Percentiles rank a stretch among this genome's conserved stretches.
Conservation (phyloP, 2,329 filamentous ascomycete species). For the Cladophialophora chaetospira region DNA sequence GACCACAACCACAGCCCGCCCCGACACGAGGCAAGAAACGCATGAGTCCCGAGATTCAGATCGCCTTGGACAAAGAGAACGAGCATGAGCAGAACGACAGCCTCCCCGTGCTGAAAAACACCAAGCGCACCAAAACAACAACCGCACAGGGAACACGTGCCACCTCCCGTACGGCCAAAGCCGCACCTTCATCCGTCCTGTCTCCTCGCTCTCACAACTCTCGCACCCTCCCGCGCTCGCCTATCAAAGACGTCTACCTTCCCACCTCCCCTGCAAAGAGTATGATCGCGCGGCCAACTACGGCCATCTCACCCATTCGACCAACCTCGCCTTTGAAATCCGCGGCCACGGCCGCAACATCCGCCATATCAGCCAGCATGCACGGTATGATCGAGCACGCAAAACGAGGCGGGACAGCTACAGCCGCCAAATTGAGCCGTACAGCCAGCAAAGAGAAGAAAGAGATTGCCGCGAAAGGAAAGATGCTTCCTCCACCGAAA, state of each 20-base stretch:
- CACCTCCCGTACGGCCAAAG: slow-evolving; percentile 42
- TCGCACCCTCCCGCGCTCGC: slow-evolving; percentile 63
- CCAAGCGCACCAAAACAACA: slow-evolving; percentile 39
- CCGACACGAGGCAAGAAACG: slow-evolving; percentile 31
- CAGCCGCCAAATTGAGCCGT: slow-evolving; percentile 27
- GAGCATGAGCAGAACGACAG: slow-evolving; percentile 46
- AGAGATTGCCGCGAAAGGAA: slow-evolving; percentile 11
- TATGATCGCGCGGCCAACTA: slow-evolving; percentile 54
- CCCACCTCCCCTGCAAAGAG: slow-evolving; percentile 40
- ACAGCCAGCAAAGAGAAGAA: slow-evolving; percentile 34
- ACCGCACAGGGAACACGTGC: slow-evolving; percentile 37
- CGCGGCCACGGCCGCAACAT: slow-evolving; percentile 37
- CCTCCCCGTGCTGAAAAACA: slow-evolving; percentile 71
- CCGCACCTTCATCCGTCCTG: slow-evolving; percentile 62
- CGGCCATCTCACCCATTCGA: slow-evolving; percentile 39
- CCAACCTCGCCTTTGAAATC: slow-evolving; percentile 60
- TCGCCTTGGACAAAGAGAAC: slow-evolving; percentile 73
- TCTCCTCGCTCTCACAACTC: slow-evolving; percentile 84
- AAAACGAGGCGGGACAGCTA: slow-evolving; percentile 28
- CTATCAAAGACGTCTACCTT: slow-evolving; percentile 48
- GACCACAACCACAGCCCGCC: slow-evolving; percentile 32
- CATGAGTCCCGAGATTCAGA: slow-evolving; percentile 31
- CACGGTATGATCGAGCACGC: slow-evolving; percentile 32
- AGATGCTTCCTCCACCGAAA: slow-evolving; percentile 33
- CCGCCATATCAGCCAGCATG: slow-evolving; percentile 29